Percentiles rank a stretch among this genome's conserved stretches.
Conservation (phyloP, 2,329 filamentous ascomycete genomes). For the Stenocarpella maydis region DNA sequence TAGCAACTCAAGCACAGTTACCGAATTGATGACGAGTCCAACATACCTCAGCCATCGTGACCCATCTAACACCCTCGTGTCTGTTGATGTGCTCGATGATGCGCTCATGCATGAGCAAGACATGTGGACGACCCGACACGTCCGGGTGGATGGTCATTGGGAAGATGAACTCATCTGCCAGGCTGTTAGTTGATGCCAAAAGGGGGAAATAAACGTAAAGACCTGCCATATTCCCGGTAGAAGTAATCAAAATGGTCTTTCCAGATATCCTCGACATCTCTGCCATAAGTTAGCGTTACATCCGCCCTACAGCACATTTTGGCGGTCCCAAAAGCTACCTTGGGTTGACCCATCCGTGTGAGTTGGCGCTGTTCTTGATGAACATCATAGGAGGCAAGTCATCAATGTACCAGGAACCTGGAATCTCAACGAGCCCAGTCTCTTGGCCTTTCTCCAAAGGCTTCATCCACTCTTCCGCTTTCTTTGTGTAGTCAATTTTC, state of each 20-base stretch:
- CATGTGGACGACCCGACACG: slow-evolving; percentile 75
- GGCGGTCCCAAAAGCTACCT: slow-evolving; percentile 45
- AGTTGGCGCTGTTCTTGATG: slow-evolving; percentile 71
- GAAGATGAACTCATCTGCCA: slow-evolving; percentile 71
- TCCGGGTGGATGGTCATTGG: slow-evolving; percentile 81
- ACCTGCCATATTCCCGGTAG: slow-evolving; percentile 69
- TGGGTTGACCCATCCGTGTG: slow-evolving; percentile 67
- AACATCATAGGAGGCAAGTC: slow-evolving; percentile 76
- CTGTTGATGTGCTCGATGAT: slow-evolving; percentile 39
- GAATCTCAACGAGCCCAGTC: slow-evolving; percentile 73
- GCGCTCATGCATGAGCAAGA: slow-evolving; percentile 76
- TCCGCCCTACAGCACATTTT: slow-evolving; percentile 31
- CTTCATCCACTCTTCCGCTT: slow-evolving; percentile 72
- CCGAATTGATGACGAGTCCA: accelerated
- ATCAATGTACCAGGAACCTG: slow-evolving; percentile 70
- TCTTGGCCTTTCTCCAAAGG: slow-evolving; percentile 65
- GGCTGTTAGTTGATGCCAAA: neutral
- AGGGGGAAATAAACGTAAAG: accelerated
- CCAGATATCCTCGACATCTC: slow-evolving; percentile 72
- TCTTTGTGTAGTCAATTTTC: slow-evolving; percentile 72
- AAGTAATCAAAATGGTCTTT: slow-evolving; percentile 75
- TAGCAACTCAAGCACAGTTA: neutral
- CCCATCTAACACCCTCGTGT: slow-evolving; percentile 35
- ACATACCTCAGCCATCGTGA: slow-evolving; percentile 35
- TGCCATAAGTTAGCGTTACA: slow-evolving; percentile 44